Base-by-base conservation (phyloP, 768 basidiomycete genomes). In the Coprinellus micaceus region DNA sequence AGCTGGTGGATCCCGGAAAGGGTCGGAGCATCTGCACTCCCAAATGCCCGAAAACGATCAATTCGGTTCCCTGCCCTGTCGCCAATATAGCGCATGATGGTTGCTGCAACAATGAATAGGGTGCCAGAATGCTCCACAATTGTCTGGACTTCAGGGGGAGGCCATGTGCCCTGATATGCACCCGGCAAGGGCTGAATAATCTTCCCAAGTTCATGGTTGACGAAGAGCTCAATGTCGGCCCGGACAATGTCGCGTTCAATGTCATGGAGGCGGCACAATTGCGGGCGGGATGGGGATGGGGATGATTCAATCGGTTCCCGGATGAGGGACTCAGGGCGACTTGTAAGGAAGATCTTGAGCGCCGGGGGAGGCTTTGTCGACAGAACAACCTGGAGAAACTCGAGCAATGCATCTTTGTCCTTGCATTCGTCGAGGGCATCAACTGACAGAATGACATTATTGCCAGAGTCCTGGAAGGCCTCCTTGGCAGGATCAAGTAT, bases 391-490 rank as follows among this genome's bases (percentile, higher is more conserved):
- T 62, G 46, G 22, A 66, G 53, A 5, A 66, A 53, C 58, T 63
- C 56, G 10, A 2, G n/a, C 2, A 52, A 13, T 5, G 63, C 64
- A 53, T 43, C 57, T 1, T 53, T 15, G 13, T 39, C 44, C 10
- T 60, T 33, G 39, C 60, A 59, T 47, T 64, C 64, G 47, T 66
- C 63, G 3, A 66, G 49, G 17, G 65, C 65, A 46, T 66, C 65
- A 41, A 66, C 37, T 52, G 61, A 33, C 41, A 66, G 54, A 33
- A 64, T 7, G 4, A 51, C 29, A 17, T 13, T 17, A 5, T 15
- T 36, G 15, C 12, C 29, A 17, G 9, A 4, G 40, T 21, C 40
- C n/a, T 6, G 4, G 17, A 51, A 36, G 12, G 49, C 19, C 30
- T 3, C 19, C 12, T 29, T 21, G 15, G 49, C 49, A 17, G 49